Evolutionary conservation across 2,329 filamentous ascomycete genomes (phyloP).

Genomic region (Proliferodiscus dingleyae): DNA sequence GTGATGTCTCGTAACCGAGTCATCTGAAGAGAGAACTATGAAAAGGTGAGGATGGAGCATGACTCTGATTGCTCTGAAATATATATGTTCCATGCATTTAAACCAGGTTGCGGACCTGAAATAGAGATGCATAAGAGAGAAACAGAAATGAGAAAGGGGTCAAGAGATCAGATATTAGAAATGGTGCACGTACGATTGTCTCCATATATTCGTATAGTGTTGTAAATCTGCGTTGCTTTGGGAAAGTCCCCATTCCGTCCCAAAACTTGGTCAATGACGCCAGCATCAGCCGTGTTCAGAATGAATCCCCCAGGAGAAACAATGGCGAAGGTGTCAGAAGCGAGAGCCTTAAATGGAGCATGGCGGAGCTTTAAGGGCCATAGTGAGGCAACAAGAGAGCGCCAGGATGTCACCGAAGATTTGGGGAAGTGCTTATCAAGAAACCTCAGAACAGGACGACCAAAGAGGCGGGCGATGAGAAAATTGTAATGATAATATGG

Average conservation of each 20-base stretch:
- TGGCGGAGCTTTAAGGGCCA: slow-evolving; percentile 17
- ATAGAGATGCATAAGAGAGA: neutral
- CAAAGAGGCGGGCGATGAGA: slow-evolving; percentile 4
- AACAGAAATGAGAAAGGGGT: neutral
- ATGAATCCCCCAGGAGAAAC: slow-evolving; percentile 51
- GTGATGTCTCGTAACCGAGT: slow-evolving; percentile 24
- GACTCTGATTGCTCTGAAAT: too few species aligned
- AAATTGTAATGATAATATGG: slow-evolving; percentile 17
- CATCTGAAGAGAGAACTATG: slow-evolving; percentile 25
- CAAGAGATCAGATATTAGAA: neutral
- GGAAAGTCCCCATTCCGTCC: slow-evolving; percentile 25
- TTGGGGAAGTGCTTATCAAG: slow-evolving; percentile 5
- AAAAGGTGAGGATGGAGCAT: neutral
- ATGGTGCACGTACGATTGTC: slow-evolving; percentile 11
- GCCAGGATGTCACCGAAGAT: slow-evolving; percentile 12
- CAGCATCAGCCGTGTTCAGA: slow-evolving; percentile 57
- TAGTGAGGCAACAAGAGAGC: slow-evolving; percentile 4
- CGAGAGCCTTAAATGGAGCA: slow-evolving; percentile 12
- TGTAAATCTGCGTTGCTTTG: slow-evolving; percentile 25
- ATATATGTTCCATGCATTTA: too few species aligned
- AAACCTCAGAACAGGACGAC: slow-evolving; percentile 7
- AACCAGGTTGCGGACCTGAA: neutral
- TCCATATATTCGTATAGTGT: slow-evolving; percentile 24
- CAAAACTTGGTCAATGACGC: slow-evolving; percentile 36
- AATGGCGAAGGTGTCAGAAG: slow-evolving; percentile 54